Percentiles rank a stretch among this genome's conserved stretches.
Conservation (phyloP, 1,284 basidiomycete genomes). For the Fomitopsis schrenkii region DNA sequence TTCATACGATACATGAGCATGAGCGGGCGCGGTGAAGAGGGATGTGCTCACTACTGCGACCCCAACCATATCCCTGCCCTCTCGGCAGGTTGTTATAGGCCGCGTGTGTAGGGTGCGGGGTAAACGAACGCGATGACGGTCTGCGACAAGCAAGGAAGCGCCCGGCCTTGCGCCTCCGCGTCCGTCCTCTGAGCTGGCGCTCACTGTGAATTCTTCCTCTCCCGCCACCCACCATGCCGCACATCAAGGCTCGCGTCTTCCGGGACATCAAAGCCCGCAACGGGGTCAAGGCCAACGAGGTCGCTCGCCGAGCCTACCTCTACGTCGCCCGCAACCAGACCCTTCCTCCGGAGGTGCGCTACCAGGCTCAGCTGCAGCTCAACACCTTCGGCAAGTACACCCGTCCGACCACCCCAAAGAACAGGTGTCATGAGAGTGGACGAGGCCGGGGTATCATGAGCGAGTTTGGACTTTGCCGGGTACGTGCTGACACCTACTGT, state of each 20-base stretch:
- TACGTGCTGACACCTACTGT: slow-evolving; percentile 35
- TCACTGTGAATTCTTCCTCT: neutral
- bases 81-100: neutral
- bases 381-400: slow-evolving; percentile 85
- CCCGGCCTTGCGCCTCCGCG: slow-evolving; percentile 1
- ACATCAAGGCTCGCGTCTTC: slow-evolving; percentile 52
- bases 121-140: slow-evolving; percentile 7
- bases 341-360: slow-evolving; percentile 80
- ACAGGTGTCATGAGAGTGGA: slow-evolving; percentile 83
- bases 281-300: slow-evolving; percentile 70
- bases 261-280: slow-evolving; percentile 76
- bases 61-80: slow-evolving; percentile 11
- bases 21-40: neutral
- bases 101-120: slow-evolving; percentile 1
- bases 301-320: slow-evolving; percentile 83
- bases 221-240: slow-evolving; percentile 17
- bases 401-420: slow-evolving; percentile 81
- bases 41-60: neutral
- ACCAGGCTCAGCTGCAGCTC: slow-evolving; percentile 94
- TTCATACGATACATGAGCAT: neutral
- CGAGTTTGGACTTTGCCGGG: slow-evolving; percentile 87
- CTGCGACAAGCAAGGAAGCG: neutral
- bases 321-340: slow-evolving; percentile 88
- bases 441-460: slow-evolving; percentile 83
- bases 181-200: neutral